Base-by-base conservation (phyloP, 1,284 basidiomycete genomes). In the Melampsora larici-populina region DNA sequence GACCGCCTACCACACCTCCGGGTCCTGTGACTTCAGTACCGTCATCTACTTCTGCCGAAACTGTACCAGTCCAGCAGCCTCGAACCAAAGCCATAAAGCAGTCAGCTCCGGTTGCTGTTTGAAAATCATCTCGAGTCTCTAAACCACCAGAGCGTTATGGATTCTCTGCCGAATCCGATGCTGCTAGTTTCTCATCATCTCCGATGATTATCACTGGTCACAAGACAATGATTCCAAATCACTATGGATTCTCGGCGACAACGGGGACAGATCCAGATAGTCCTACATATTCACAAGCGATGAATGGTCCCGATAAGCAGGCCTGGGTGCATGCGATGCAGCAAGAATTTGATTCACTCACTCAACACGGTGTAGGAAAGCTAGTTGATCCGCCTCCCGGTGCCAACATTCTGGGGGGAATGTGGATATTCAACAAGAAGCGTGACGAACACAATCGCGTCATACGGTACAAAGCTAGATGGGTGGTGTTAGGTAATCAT, bases 371-470 rank as follows among this genome's bases (percentile, higher is more conserved):
- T 31, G 63, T 62, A 4, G 71, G 71, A 8, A 63, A 43, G 33
- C 62, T 73, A 33, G 49, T n/a, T n/a, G n/a, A n/a, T n/a, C n/a
- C n/a, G n/a, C n/a, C n/a, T n/a, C n/a, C n/a, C n/a, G n/a, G n/a
- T 51, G 62, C 48, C 0, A 73, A 73, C 43, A 33, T 73, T 29
- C 48, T 73, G 24, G 71, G 71, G 17, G 71, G 71, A 29, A 73
- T 73, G 62, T 73, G 71, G 71, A 46, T 51, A 13, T 24, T 73
- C 4, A 63, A 24, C 7, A 9, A 36, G 21, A 73, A 73, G 29
- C 62, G 46, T 46, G 63, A 73, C 31, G 60, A 73, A 73, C 26
- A 46, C 18, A 36, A 55, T 48, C n/a, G 64, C 18, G 63, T 73
- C 6, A 46, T 48, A 13, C 7, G 63, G 1, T 43, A 73, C 18